Evolutionary conservation across 768 basidiomycete genomes (phyloP), one percentile per base, ranked within the genome.

Genomic region (Amanita jacksonii): DNA sequence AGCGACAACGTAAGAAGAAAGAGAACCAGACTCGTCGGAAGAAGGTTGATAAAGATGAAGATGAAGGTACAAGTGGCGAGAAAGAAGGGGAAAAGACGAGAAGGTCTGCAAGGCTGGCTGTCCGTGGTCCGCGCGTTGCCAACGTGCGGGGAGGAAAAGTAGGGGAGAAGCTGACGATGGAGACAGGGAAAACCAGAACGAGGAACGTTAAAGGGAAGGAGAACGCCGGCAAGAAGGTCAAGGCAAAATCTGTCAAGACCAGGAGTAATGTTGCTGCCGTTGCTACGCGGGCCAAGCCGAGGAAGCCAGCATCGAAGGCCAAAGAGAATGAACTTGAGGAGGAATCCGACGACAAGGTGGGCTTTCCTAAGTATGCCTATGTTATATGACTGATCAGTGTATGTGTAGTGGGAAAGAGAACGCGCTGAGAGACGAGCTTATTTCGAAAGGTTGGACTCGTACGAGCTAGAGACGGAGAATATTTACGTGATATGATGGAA

Each of bases 131-230:
- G 4, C 20, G 24, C 6, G 15, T 6, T n/a, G n/a, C n/a, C n/a
- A n/a, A n/a, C n/a, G n/a, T n/a, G n/a, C n/a, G n/a, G n/a, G n/a
- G n/a, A n/a, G n/a, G n/a, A n/a, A n/a, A n/a, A n/a, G n/a, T n/a
- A n/a, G n/a, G n/a, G n/a, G n/a, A 28, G 27, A 28, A 28, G 12
- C 27, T 12, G 27, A 28, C 12, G 27, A 28, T 6, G 27, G 12
- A 28, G 27, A 28, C 27, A 12, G n/a, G n/a, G n/a, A n/a, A n/a
- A n/a, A n/a, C n/a, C n/a, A n/a, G n/a, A n/a, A n/a, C n/a, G 12
- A 19, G 42, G 42, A 43, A 43, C n/a, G 34, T 7, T 7, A 45
- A 45, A 45, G 43, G 43, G 24, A 45, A 45, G 35, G 43, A 45
- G 19, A 45, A 45, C 16, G 2, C 24, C 3, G 24, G 6, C 3